A percentile compares a stretch with the other conserved stretches of the same genome.
Evolutionary conservation across 192 early-diverging fungal species (phyloP).

Genomic region (Funneliformis mosseae): DNA sequence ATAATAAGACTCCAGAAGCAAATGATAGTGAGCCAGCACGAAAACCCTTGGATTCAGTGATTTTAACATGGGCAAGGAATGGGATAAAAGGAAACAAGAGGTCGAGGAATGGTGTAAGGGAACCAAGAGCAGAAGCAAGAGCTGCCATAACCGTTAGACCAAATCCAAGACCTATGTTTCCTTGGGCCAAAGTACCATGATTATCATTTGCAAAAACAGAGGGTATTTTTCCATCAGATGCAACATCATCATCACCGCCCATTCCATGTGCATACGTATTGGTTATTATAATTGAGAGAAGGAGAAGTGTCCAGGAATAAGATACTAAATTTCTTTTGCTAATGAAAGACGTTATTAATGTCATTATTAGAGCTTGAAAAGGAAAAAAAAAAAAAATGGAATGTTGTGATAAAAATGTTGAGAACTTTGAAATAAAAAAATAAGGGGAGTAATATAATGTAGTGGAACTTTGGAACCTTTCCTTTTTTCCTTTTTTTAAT

Average conservation of each 20-base stretch:
- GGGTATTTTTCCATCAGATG: neutral
- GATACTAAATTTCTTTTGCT: neutral
- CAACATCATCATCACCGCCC: neutral
- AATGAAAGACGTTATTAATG: neutral
- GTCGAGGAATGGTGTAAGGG: conserved; percentile 20
- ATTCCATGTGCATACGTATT: neutral
- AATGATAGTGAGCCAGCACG: conserved; percentile 7
- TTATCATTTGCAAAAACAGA: neutral
- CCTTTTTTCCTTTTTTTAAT: too few relatives aligned
- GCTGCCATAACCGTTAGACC: conserved; percentile 20
- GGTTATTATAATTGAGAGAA: neutral
- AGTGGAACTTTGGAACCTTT: too few relatives aligned
- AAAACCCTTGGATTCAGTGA: conserved; percentile 26
- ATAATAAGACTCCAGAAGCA: conserved; percentile 19
- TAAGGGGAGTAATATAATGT: too few relatives aligned
- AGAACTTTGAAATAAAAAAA: too few relatives aligned
- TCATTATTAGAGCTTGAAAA: too few relatives aligned
- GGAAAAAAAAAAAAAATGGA: too few relatives aligned
- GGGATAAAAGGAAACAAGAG: conserved; percentile 15
- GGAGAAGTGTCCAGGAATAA: neutral
- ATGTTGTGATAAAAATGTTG: too few relatives aligned
- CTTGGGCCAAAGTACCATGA: neutral
- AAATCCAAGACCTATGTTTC: conserved; percentile 27
- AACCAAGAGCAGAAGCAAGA: neutral
- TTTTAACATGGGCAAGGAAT: neutral